Conservation (phyloP, 306 rosid species). For the Biancaea sappan region DNA sequence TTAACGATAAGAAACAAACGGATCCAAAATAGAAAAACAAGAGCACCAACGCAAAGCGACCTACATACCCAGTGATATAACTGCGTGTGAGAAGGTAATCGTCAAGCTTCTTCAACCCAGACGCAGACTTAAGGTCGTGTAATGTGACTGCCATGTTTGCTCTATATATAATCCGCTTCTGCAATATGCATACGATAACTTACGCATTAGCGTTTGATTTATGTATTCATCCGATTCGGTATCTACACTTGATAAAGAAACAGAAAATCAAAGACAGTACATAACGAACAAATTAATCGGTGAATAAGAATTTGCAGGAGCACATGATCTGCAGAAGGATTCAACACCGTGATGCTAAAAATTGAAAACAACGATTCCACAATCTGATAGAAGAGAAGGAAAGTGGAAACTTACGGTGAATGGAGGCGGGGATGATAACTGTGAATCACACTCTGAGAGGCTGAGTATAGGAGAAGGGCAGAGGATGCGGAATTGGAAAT, state of each 20-base stretch:
- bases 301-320: no score
- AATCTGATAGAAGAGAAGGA: not conserved
- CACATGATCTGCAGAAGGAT: no score
- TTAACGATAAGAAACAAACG: not conserved
- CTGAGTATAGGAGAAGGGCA: not conserved
- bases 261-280: no score
- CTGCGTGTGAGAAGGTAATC: constrained; percentile 85
- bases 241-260: no score
- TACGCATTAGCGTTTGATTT: no score
- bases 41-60: not conserved
- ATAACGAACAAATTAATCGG: no score
- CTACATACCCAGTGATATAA: constrained; percentile 67
- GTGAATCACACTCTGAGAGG: not conserved
- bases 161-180: constrained; percentile 25
- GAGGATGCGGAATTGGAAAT: not conserved
- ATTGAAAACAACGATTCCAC: not conserved
- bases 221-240: no score
- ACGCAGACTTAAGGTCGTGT: constrained; percentile 48
- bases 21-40: not conserved
- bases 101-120: constrained; percentile 82
- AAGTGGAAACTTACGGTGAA: not conserved
- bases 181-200: constrained; percentile 10
- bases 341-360: no score
- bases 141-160: constrained; percentile 70
- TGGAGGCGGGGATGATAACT: not conserved